These are phyloP conservation scores for Penicillium cosmopolitanum DNA, from an alignment of 495 filamentous ascomycete genomes.

Conservation along the genomic window DNA sequence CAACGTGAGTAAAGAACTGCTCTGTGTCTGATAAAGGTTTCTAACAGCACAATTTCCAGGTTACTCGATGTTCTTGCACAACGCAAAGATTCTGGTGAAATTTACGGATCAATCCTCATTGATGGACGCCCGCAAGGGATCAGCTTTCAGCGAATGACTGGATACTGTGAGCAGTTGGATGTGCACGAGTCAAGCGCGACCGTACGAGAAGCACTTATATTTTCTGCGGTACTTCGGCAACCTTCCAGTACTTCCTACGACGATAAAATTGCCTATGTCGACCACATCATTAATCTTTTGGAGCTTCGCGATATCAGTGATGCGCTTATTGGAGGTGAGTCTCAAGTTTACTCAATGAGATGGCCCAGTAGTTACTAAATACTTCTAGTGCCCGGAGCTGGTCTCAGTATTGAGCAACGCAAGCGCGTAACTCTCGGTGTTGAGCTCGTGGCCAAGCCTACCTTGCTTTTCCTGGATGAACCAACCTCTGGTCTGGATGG, in stretches of 20 bases:
- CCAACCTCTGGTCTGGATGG: constrained; percentile 68
- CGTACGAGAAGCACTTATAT: constrained; percentile 50
- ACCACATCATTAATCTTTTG: constrained; percentile 53
- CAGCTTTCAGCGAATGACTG: constrained; percentile 65
- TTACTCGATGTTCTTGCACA: constrained; percentile 54
- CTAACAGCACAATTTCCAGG: constrained; percentile 60
- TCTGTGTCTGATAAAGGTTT: neutral
- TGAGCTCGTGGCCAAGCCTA: constrained; percentile 67
- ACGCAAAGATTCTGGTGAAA: constrained; percentile 52
- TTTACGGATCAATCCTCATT: constrained; percentile 50
- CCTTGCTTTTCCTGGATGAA: constrained; percentile 67
- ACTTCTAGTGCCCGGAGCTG: constrained; percentile 59
- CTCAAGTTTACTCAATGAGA: neutral
- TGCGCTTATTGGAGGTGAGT: constrained; percentile 66
- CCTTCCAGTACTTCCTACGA: constrained; percentile 34
- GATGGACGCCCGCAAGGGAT: constrained; percentile 50
- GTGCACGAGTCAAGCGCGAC: constrained; percentile 65
- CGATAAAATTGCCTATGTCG: constrained; percentile 55
- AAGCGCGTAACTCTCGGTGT: constrained; percentile 91
- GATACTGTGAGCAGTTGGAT: constrained; percentile 83
- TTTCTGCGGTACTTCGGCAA: constrained; percentile 54
- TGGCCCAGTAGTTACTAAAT: constrained; percentile 6
- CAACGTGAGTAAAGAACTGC: constrained; percentile 57
- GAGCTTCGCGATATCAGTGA: constrained; percentile 50
- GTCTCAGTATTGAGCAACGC: constrained; percentile 82